A percentile compares a stretch with the other conserved stretches of the same genome.
phyloP scores from a whole-genome alignment of 441 rosid genomes.

The Pelargonium exstipulatum region DNA sequence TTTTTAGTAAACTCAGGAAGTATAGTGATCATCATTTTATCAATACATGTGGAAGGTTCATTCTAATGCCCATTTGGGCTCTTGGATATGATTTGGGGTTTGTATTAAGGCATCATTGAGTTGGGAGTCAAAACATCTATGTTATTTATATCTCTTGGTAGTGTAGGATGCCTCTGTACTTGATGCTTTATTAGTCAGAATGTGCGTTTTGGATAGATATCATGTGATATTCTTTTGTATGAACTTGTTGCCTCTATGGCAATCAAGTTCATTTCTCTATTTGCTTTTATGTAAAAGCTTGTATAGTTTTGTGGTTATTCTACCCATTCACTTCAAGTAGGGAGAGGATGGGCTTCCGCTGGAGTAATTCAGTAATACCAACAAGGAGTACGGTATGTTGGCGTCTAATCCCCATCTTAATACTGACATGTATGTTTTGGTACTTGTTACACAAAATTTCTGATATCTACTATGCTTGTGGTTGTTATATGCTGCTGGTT shows the following conservation, averaged over 20 bases:
- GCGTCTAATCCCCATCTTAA: conserved; percentile 52
- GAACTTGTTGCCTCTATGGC: conserved; percentile 23
- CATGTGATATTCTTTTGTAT: conserved; percentile 12
- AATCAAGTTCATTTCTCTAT: conserved; percentile 22
- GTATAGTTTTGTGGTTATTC: conserved; percentile 50
- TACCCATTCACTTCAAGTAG: conserved; percentile 81
- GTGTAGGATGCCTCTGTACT: too few relatives aligned
- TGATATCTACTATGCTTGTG: conserved; percentile 28
- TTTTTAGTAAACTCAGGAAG: too few relatives aligned
- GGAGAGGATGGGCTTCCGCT: conserved; percentile 96
- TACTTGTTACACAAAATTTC: conserved; percentile 31
- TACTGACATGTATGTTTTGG: conserved; percentile 51
- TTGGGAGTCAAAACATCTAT: background rate
- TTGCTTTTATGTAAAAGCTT: conserved; percentile 37
- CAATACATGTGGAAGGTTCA: too few relatives aligned
- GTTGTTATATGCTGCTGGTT: conserved; percentile 24
- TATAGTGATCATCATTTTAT: too few relatives aligned
- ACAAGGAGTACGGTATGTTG: conserved; percentile 91
- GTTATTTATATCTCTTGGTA: background rate
- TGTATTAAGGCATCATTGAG: too few relatives aligned
- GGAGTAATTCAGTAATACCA: conserved; percentile 86
- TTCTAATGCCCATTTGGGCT: too few relatives aligned
- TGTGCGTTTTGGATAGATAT: background rate
- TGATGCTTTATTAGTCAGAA: background rate
- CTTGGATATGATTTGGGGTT: too few relatives aligned